Conservation (phyloP, 345 rosid genomes). For the Salix koriyanagi region DNA sequence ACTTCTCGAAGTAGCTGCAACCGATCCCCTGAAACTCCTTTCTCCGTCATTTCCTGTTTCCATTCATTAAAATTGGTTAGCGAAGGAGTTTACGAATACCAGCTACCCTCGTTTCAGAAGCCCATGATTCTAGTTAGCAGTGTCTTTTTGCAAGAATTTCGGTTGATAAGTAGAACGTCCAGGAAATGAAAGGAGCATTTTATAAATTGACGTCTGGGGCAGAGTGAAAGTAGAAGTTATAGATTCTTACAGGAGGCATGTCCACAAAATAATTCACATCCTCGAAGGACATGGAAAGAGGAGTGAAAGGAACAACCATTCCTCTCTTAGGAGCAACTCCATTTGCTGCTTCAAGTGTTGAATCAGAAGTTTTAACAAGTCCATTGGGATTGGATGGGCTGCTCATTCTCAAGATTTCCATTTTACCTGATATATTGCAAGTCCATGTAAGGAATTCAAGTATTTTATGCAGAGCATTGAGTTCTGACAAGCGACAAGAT, state of each 20-base stretch:
- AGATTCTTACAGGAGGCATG: conserved; percentile 66
- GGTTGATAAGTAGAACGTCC: not conserved
- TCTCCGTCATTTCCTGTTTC: conserved; percentile 77
- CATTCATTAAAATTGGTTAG: not conserved
- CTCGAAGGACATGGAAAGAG: conserved; percentile 73
- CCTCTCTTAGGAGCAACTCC: conserved; percentile 49
- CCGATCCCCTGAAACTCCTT: conserved; percentile 66
- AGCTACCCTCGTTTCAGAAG: no score
- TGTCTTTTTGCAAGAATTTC: not conserved
- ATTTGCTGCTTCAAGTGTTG: conserved; percentile 26
- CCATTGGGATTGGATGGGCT: conserved; percentile 17
- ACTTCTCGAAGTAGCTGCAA: conserved; percentile 68
- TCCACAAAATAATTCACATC: conserved; percentile 62
- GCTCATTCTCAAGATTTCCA: conserved; percentile 23
- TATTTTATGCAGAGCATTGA: not conserved
- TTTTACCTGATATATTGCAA: conserved; percentile 40
- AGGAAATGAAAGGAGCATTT: not conserved
- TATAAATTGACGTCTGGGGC: no score
- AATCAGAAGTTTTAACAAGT: conserved; percentile 19
- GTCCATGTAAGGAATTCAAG: conserved; percentile 3
- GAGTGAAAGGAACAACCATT: conserved; percentile 79
- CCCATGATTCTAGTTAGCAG: no score
- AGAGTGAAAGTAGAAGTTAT: not conserved
- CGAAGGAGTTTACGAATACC: not conserved
- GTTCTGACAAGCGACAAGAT: not conserved